A percentile compares a stretch with the other conserved stretches of the same genome.
These are phyloP conservation scores for Arxiozyma heterogenica DNA, from an alignment of 1,139 yeast genomes.

Conservation along the genomic window DNA sequence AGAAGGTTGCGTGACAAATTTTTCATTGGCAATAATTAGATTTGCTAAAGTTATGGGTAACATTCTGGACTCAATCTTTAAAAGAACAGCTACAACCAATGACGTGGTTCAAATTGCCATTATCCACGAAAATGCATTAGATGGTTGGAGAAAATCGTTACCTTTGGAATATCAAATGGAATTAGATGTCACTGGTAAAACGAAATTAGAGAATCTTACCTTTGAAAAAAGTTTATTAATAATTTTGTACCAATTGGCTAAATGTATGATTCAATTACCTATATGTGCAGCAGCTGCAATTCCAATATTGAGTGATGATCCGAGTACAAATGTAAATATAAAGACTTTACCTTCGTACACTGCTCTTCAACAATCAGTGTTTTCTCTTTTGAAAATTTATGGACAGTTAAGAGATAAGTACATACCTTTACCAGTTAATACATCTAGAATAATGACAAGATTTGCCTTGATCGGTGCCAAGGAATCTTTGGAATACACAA, in stretches of 20 bases:
- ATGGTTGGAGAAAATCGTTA: conserved; percentile 69
- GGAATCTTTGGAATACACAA: conserved; percentile 72
- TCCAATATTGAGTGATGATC: neutral
- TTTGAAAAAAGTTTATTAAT: conserved; percentile 49
- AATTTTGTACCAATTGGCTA: conserved; percentile 69
- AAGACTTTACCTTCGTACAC: conserved; percentile 50
- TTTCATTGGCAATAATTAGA: conserved; percentile 56
- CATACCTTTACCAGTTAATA: conserved; percentile 62
- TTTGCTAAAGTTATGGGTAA: conserved; percentile 67
- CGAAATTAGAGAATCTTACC: conserved; percentile 18
- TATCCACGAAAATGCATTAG: conserved; percentile 60
- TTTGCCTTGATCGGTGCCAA: conserved; percentile 64
- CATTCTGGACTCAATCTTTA: conserved; percentile 57
- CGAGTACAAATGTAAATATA: conserved; percentile 7
- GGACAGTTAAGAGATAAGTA: conserved; percentile 38
- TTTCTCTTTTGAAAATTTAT: conserved; percentile 53
- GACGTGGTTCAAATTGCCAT: conserved; percentile 32
- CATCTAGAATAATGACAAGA: conserved; percentile 60
- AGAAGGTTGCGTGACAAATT: conserved; percentile 59
- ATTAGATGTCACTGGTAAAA: conserved; percentile 51
- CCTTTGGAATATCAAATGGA: conserved; percentile 57
- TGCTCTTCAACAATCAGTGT: conserved; percentile 67
- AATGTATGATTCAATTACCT: conserved; percentile 71
- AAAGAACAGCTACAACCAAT: conserved; percentile 40
- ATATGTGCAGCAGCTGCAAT: conserved; percentile 40